Evolutionary conservation across 1,284 basidiomycete species (phyloP), one percentile per base, ranked within the genome.

Genomic region (Heliocybe sulcata): DNA sequence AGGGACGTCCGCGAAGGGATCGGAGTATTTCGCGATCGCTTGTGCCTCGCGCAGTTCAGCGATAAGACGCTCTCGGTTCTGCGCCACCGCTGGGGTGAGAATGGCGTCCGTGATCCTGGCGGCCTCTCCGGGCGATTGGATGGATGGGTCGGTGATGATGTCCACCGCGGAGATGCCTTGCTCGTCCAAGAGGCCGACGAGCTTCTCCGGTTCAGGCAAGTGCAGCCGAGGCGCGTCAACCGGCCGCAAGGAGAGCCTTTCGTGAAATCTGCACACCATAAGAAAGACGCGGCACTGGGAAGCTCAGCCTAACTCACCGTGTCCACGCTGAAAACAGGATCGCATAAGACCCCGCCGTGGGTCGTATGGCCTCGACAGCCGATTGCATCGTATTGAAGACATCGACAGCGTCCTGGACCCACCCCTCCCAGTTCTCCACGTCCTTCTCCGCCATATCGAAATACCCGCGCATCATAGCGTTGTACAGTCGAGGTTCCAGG

Each of bases 311-410:
- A 12, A 64, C 76, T 57, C 53, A 85, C 83, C 80, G 74, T 49
- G 77, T 63, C 70, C 78, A 81, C 1, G 77, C 72, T 29, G 79
- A 65, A 10, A 90, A 71, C 77, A 87, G 83, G n/a, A 80, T 67
- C 3, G 85, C 81, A 69, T 85, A 90, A 6, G 85, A 86, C 42
- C 75, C 70, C 3, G 78, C 61, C n/a, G 76, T 79, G 0, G 87
- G 83, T 1, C 60, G 58, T 16, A 81, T 68, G 19, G 71, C 72
- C 56, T 83, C 82, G 2, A 61, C 60, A 1, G 74, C 80, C 8
- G 49, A 64, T 61, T 85, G 79, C 73, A 90, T 76, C 10, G 67
- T 63, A 10, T 77, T 68, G 61, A 80, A 88, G 6, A 90, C 71
- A 3, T 71, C 67, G 77, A 80, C 85, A 0, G 78, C 72, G 29